Percentiles rank a stretch among this genome's conserved stretches.
These are phyloP conservation scores for Yarrowia keelungensis DNA, from an alignment of 805 yeast genomes.

Conservation along the genomic window DNA sequence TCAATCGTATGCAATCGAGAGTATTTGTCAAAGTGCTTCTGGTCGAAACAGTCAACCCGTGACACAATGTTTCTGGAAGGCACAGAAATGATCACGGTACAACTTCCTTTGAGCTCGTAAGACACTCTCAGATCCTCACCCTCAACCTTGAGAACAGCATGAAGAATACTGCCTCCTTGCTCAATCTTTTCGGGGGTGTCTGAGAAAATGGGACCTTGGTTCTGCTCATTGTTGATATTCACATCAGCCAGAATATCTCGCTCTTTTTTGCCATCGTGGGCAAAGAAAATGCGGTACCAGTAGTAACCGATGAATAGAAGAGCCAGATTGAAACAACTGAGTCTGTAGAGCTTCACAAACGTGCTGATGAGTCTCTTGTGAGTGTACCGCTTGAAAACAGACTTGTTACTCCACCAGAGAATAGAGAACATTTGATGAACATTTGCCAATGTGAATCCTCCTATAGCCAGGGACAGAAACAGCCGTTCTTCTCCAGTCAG, in stretches of 20 bases:
- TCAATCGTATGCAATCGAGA: constrained; percentile 8
- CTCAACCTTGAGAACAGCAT: constrained; percentile 15
- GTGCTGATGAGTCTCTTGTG: not conserved
- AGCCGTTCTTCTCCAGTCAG: constrained; percentile 17
- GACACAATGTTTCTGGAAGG: not conserved
- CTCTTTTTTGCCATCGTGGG: constrained; percentile 4
- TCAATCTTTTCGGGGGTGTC: constrained; percentile 14
- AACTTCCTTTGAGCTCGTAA: constrained; percentile 19
- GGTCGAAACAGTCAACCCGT: constrained; percentile 17
- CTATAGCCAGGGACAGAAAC: constrained; percentile 1
- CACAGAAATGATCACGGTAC: constrained; percentile 5
- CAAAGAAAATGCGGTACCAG: constrained; percentile 26
- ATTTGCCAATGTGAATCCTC: constrained; percentile 20
- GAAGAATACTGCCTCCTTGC: constrained; percentile 15
- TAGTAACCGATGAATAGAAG: constrained; percentile 17
- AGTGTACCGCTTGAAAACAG: constrained; percentile 19
- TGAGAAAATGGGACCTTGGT: constrained; percentile 10
- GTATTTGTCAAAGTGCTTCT: constrained; percentile 25
- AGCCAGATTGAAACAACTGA: constrained; percentile 12
- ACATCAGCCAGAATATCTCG: constrained; percentile 16
- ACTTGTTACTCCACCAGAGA: constrained; percentile 25
- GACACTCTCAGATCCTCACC: constrained; percentile 1
- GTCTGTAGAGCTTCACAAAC: not conserved
- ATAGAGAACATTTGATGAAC: not conserved
- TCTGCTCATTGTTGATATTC: constrained; percentile 1